Evolutionary conservation across 257 asterid genomes (phyloP), one percentile per base, ranked within the genome.

Genomic region (Penstemon eatonii): DNA sequence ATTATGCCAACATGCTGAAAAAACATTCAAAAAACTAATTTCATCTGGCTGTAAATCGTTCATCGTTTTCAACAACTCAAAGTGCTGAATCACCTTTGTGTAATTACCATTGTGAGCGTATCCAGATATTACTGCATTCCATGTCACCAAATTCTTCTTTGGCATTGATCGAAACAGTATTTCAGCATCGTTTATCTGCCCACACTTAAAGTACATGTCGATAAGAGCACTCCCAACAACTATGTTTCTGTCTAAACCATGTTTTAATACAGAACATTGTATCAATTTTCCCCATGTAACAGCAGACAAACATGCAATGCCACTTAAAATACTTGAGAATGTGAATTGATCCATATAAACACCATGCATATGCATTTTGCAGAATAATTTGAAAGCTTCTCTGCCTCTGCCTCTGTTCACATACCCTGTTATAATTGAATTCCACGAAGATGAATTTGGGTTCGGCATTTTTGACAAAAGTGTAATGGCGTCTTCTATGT

Each of bases 401-500:
- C 68, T 40, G 49, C 76, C 73, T 75, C 88, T 74, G 5, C 83
- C 76, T 49, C 85, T 71, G 81, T 88, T 88, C 7, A 82, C 87
- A 67, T 75, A 90, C 50, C 97, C 91, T 7, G 98, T 78, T 54
- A 93, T 76, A 44, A 90, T 81, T 0, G 97, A 86, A 67, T 90
- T 92, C 97, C 96, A 93, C 4, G 97, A 85, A 11, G 97, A 93
- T 9, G 98, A 84, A 76, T 84, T 86, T 8, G 97, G 85, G 79
- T 15, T 75, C 3, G 86, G 83, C 84, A 85, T 84, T 52, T 63
- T 74, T 3, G 66, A 75, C 10, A 93, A 56, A 53, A 85, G 12
- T 5, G 61, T 65, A 76, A 84, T 52, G 46, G 95, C 97, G 37
- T 85, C 95, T 60, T 88, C 88, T 15, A 88, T 64, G 39, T 53